Base-by-base conservation (phyloP, 2,329 filamentous ascomycete species). In the Aspergillus awamori region DNA sequence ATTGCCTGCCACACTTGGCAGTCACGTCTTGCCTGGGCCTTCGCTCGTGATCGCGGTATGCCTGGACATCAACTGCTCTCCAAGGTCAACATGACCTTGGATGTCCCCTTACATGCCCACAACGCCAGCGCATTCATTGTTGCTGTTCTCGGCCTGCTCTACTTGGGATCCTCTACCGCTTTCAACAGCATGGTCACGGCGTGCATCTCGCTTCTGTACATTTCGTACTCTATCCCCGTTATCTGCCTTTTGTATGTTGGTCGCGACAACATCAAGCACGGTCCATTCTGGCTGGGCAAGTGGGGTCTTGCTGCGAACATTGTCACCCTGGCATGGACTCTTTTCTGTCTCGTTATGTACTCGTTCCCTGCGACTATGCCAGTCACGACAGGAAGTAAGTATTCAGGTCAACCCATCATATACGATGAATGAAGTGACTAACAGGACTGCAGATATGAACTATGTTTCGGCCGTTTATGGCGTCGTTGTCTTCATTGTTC, bases 1-100 rank as follows among this genome's bases (percentile, higher is more conserved):
- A 76, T 83, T 49, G 77, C 80, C 4, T 76, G 74, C 58, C 81
- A 84, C 58, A 83, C 82, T 5, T 84, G 81, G 78, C 81, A 83
- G 65, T 80, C 78, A 36, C 76, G 82, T 0, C 73, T 84, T 7
- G 80, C 79, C 63, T 84, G 82, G 81, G 80, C 79, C 13, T 83
- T 84, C 65, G 80, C 82, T 11, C 76, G 82, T 15, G 82, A 84
- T 66, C 70, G 77, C 10, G 83, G 82, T 13, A 62, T 83, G 3
- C 82, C 82, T 2, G 78, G 77, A 45, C 74, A 77, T 57, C 63
- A 71, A 20, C 77, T 74, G 66, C 70, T 83, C 36, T 71, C 74
- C 20, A 72, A 74, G 43, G 77, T 84, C 28, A 65, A 81, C 59
- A 65, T 65, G 8, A 73, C 63, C 15, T 71, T 80, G 10, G 77